Evolutionary conservation across 805 yeast genomes (phyloP), one percentile per base, ranked within the genome.

Genomic region (Cyberlindnera samutprakarnensis): DNA sequence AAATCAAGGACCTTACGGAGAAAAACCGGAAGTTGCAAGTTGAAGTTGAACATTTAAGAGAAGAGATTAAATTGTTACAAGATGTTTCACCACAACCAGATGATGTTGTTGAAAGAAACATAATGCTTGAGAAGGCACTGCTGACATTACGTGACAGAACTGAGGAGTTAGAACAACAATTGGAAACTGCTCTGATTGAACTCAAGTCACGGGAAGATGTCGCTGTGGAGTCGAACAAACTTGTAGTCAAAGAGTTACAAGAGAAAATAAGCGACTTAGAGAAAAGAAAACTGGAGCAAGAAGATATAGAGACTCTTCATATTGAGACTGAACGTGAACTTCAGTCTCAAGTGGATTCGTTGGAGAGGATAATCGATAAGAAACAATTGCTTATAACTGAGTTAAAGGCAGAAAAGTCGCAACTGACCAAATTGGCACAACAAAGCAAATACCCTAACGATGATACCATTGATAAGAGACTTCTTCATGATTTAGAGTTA

Each of bases 261-360:
- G 36, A 39, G 4, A 61, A 68, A 2, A 46, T 76, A 0, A 46
- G 54, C 2, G 76, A 71, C 24, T 47, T 72, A 15, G 69, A 66
- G 25, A 75, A 71, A 35, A 42, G 76, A 20, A 68, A 67, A 34
- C 64, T 61, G 19, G 46, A 76, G 11, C 74, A 75, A 33, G 59
- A 54, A 25, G 71, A 70, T 28, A 45, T 74, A 22, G 75, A 71
- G 31, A 62, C 57, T 14, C 50, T 56, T 18, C 72, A 67, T 32
- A 16, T 46, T 3, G 61, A 57, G 12, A 54, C 68, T 1, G 77
- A 73, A 37, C 35, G 39, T 4, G 72, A 70, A 17, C 51, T 75
- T 11, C 54, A 57, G 11, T 34, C 43, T 2, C 67, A 70, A 5
- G 54, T 75, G 5, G 38, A 32, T 4, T 32, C 31, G 1, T 41